These are phyloP conservation scores for Cutaneotrichosporon dermatis DNA, from an alignment of 1,284 basidiomycete genomes.

Conservation along the genomic window DNA sequence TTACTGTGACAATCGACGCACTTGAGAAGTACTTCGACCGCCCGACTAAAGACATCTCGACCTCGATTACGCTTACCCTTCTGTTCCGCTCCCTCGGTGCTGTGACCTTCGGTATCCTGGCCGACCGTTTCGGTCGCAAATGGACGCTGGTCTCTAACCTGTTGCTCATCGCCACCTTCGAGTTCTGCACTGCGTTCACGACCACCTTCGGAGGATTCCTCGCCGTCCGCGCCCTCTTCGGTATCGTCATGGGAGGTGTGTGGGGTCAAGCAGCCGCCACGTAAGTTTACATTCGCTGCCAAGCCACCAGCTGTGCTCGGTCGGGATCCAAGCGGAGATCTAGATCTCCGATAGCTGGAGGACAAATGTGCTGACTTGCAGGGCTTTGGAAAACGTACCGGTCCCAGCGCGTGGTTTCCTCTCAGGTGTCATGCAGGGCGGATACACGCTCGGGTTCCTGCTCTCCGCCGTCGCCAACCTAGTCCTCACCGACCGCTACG, in stretches of 20 bases:
- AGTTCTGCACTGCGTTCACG: conserved; percentile 62
- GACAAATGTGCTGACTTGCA: conserved; percentile 28
- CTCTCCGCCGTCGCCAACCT: conserved; percentile 60
- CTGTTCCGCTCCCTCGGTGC: conserved; percentile 86
- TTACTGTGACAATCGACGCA: conserved; percentile 49
- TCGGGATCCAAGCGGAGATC: neutral
- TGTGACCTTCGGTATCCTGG: conserved; percentile 69
- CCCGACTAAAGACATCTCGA: conserved; percentile 48
- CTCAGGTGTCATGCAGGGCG: conserved; percentile 76
- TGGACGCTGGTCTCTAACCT: conserved; percentile 83
- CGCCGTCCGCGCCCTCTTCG: conserved; percentile 62
- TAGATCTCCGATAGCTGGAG: neutral
- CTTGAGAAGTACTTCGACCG: conserved; percentile 52
- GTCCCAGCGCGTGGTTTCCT: conserved; percentile 77
- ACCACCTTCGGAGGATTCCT: conserved; percentile 51
- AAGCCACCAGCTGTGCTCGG: neutral
- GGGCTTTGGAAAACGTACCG: conserved; percentile 78
- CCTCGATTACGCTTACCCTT: conserved; percentile 88
- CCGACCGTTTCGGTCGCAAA: conserved; percentile 84
- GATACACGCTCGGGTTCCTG: conserved; percentile 57
- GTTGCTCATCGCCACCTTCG: conserved; percentile 65
- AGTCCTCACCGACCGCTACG: conserved; percentile 34
- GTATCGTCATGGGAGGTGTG: conserved; percentile 74
- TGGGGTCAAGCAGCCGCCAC: conserved; percentile 48
- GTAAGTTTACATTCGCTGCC: conserved; percentile 38